Percentiles rank a stretch among this genome's conserved stretches.
Evolutionary conservation across 306 rosid species (phyloP).

Genomic region (Parietaria judaica): DNA sequence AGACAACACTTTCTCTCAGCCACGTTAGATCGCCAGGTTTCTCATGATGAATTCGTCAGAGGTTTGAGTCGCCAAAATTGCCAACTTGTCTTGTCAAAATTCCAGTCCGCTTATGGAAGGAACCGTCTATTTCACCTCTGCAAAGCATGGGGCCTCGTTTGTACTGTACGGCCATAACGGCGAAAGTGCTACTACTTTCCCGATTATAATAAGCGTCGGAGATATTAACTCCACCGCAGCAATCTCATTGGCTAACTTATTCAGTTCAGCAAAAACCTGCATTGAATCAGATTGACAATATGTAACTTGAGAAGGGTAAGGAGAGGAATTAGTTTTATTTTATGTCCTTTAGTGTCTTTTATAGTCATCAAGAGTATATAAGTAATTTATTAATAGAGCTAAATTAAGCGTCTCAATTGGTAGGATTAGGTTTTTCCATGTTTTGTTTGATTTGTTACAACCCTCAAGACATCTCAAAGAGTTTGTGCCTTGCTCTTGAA

Average conservation of each 20-base stretch:
- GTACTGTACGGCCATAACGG: conserved; percentile 60
- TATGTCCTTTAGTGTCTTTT: too few relatives aligned
- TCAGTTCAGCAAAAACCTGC: conserved; percentile 80
- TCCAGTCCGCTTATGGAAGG: not conserved
- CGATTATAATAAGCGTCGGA: conserved; percentile 77
- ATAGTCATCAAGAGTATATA: too few relatives aligned
- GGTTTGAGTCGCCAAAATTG: conserved; percentile 6
- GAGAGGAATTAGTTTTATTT: not conserved
- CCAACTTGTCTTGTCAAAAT: not conserved
- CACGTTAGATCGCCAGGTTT: not conserved
- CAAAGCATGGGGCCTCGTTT: conserved; percentile 44
- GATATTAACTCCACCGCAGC: conserved; percentile 49
- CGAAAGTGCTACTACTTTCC: conserved; percentile 85
- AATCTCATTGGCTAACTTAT: conserved; percentile 65
- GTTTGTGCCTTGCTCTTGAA: too few relatives aligned
- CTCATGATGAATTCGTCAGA: not conserved
- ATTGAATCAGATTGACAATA: conserved; percentile 19
- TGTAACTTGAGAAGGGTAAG: not conserved
- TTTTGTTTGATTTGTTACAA: too few relatives aligned
- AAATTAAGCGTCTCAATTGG: too few relatives aligned
- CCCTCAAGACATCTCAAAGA: too few relatives aligned
- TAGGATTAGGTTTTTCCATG: too few relatives aligned
- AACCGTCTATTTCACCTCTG: conserved; percentile 28
- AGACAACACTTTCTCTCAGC: not conserved
- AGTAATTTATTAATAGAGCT: too few relatives aligned